Percentiles rank a stretch among this genome's conserved stretches.
Evolutionary conservation across 495 filamentous ascomycete species (phyloP).

Genomic region (Aspergillus cavernicola): DNA sequence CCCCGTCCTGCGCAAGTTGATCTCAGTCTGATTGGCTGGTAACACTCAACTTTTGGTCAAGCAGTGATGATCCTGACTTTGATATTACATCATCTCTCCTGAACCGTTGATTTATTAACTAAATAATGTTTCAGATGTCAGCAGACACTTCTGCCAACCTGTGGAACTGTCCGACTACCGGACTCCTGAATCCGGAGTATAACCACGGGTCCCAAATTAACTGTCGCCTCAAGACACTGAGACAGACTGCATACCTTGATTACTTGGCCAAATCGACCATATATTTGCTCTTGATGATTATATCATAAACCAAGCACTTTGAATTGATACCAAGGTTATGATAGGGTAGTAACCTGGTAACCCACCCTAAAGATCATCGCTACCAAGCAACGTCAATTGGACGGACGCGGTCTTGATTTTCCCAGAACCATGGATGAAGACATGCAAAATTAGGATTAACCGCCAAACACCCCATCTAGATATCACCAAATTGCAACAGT

Average conservation of each 20-base stretch:
- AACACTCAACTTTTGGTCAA: not conserved
- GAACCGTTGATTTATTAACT: not conserved
- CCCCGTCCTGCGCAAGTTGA: too few species aligned
- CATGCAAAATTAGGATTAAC: conserved; percentile 4
- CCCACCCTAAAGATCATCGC: not conserved
- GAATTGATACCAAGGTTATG: too few species aligned
- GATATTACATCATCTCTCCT: conserved; percentile 1
- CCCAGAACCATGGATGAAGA: conserved; percentile 1
- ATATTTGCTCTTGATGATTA: too few species aligned
- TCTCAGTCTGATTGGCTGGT: not conserved
- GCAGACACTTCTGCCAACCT: not conserved
- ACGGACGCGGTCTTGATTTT: not conserved
- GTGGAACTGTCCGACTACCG: conserved; percentile 4
- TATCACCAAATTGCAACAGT: not conserved
- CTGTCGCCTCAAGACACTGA: too few species aligned
- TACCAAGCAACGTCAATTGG: not conserved
- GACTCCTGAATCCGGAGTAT: too few species aligned
- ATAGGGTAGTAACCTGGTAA: not conserved
- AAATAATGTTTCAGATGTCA: conserved; percentile 4
- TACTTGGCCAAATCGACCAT: too few species aligned
- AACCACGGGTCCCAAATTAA: too few species aligned
- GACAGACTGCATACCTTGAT: too few species aligned
- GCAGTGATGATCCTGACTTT: not conserved
- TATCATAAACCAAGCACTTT: too few species aligned
- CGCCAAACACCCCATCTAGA: not conserved